phyloP scores from a whole-genome alignment of 257 asterid genomes.

The Petunia secreta region DNA sequence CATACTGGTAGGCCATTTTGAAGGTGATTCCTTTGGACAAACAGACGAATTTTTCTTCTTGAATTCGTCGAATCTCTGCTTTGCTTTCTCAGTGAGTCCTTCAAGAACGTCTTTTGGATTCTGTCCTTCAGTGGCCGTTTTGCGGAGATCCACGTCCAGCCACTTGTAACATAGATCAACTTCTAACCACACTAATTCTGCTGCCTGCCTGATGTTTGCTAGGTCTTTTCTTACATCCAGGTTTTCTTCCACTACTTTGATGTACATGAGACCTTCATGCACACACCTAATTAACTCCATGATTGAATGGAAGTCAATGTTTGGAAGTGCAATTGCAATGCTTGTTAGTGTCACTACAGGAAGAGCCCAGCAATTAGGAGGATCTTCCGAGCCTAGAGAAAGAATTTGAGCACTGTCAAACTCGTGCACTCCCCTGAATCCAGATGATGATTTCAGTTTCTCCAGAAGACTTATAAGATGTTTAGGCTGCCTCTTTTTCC shows the following conservation, averaged over 20 bases:
- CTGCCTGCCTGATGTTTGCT: constrained; percentile 24
- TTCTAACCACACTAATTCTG: constrained; percentile 34
- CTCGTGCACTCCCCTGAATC: constrained; percentile 57
- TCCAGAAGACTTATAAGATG: constrained; percentile 50
- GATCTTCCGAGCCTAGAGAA: constrained; percentile 62
- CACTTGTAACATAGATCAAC: constrained; percentile 29
- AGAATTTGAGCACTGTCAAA: constrained; percentile 63
- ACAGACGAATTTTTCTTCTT: neutral
- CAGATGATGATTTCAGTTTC: constrained; percentile 45
- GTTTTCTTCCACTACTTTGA: constrained; percentile 33
- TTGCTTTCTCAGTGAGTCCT: constrained; percentile 30
- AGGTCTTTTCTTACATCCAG: constrained; percentile 14
- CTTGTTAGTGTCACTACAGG: constrained; percentile 64
- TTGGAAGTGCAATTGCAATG: constrained; percentile 45
- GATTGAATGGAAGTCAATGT: neutral
- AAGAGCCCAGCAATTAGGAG: constrained; percentile 91
- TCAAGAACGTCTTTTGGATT: constrained; percentile 25
- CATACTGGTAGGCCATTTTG: constrained; percentile 29
- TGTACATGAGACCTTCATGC: constrained; percentile 29
- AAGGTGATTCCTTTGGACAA: constrained; percentile 29
- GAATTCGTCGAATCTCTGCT: constrained; percentile 27
- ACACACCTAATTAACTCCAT: constrained; percentile 26
- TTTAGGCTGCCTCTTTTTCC: constrained; percentile 65
- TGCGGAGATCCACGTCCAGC: constrained; percentile 33
- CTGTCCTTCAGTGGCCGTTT: neutral